phyloP scores from a whole-genome alignment of 2,329 filamentous ascomycete species.

The Parascedosporium putredinis region DNA sequence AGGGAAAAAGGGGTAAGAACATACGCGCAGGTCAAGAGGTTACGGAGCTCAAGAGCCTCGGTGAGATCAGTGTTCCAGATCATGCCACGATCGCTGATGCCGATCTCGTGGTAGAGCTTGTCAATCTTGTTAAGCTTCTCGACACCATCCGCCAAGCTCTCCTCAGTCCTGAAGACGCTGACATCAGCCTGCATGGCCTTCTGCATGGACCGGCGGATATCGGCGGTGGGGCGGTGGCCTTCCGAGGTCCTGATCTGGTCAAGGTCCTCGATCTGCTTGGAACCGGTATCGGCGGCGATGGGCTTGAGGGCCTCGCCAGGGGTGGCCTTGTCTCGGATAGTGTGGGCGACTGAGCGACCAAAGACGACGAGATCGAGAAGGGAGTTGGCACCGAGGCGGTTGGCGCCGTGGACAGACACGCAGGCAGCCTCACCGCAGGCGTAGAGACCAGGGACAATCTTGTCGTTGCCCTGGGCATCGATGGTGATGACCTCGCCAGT shows the following conservation, averaged over 20 bases:
- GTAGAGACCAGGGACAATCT: conserved; percentile 89
- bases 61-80: conserved; percentile 99
- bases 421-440: conserved; percentile 96
- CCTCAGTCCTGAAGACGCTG: conserved; percentile 90
- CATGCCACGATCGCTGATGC: conserved; percentile 98
- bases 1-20: conserved; percentile 29
- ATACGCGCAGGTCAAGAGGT: conserved; percentile 92
- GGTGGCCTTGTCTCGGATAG: conserved; percentile 86
- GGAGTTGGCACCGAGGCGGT: conserved; percentile 95
- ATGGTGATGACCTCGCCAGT: conserved; percentile 91
- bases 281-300: conserved; percentile 74
- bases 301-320: conserved; percentile 74
- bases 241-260: conserved; percentile 77
- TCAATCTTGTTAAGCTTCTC: conserved; percentile 80
- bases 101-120: conserved; percentile 66
- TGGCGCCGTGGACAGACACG: conserved; percentile 95
- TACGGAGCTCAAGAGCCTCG: conserved; percentile 90
- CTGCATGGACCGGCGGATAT: conserved; percentile 87
- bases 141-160: conserved; percentile 89
- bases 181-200: conserved; percentile 98
- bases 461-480: conserved; percentile 76
- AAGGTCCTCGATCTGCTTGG: conserved; percentile 74
- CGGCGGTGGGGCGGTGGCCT: conserved; percentile 77
- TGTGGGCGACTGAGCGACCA: conserved; percentile 93
- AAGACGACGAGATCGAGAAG: conserved; percentile 96